These are phyloP conservation scores for Crithidia expoeki DNA, from an alignment of 208 protist species.

Conservation along the genomic window DNA sequence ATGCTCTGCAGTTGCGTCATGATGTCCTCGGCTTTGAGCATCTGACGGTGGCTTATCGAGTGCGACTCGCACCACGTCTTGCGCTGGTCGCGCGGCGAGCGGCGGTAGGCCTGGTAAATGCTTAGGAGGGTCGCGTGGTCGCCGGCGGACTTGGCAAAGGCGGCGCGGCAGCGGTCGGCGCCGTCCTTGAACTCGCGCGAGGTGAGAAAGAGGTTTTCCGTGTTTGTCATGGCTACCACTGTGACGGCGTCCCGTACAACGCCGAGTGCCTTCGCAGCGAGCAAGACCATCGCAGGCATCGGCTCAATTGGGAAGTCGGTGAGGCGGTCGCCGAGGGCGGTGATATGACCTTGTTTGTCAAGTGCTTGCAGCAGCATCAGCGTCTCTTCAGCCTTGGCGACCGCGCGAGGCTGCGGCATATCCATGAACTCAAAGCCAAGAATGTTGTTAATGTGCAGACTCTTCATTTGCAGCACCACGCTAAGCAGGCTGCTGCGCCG, in stretches of 20 bases:
- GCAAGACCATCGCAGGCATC: conserved; percentile 95
- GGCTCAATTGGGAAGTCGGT: conserved; percentile 99
- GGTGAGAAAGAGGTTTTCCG: conserved; percentile 84
- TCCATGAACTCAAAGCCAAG: conserved; percentile 99
- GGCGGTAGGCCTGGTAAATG: conserved; percentile 82
- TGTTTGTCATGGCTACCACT: conserved; percentile 94
- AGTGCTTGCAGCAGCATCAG: conserved; percentile 95
- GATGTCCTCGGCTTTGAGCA: conserved; percentile 88
- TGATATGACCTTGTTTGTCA: conserved; percentile 85
- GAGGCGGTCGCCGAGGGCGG: conserved; percentile 92
- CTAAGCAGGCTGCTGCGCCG: conserved; percentile 97
- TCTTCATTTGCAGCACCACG: conserved; percentile 96
- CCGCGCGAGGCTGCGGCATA: conserved; percentile 88
- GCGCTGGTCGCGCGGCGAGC: conserved; percentile 65
- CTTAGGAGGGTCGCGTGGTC: conserved; percentile 88
- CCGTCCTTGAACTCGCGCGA: conserved; percentile 74
- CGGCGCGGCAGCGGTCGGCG: conserved; percentile 72
- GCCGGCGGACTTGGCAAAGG: conserved; percentile 78
- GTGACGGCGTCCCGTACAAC: conserved; percentile 95
- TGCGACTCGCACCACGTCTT: conserved; percentile 85
- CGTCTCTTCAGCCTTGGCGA: conserved; percentile 93
- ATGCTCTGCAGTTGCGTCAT: conserved; percentile 77
- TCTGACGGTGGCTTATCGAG: conserved; percentile 75
- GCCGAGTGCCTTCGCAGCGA: conserved; percentile 93
- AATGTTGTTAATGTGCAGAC: conserved; percentile 96